Conservation (phyloP, 2,329 filamentous ascomycete species). For the Diaporthe sp. region DNA sequence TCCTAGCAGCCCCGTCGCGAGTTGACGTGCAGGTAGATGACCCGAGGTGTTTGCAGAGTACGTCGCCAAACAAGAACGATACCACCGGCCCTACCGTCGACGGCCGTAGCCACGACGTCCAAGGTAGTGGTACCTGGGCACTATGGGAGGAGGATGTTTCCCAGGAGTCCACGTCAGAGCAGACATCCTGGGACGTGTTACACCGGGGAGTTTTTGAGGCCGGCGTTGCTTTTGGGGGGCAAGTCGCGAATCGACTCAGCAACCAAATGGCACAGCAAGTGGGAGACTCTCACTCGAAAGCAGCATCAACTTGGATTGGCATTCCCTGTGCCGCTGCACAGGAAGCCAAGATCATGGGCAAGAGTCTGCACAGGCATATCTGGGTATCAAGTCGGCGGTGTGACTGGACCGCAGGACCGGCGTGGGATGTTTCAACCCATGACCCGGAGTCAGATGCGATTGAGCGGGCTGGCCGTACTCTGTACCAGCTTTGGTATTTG, state of each 20-base stretch:
- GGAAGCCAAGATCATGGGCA: conserved; percentile 5
- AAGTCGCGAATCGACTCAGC: neutral
- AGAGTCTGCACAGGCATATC: neutral
- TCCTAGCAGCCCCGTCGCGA: neutral
- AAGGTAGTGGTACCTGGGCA: neutral
- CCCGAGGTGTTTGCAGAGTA: conserved; percentile 13
- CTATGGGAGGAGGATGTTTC: neutral
- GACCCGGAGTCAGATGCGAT: conserved; percentile 1
- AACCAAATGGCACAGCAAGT: neutral
- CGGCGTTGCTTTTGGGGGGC: neutral
- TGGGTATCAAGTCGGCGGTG: conserved; percentile 13
- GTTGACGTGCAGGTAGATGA: conserved; percentile 1
- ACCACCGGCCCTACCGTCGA: conserved; percentile 2
- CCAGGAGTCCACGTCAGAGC: neutral
- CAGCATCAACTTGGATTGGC: conserved; percentile 7
- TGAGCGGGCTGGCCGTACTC: conserved; percentile 3
- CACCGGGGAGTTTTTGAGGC: neutral
- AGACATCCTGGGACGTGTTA: conserved; percentile 19
- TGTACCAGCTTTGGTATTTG: conserved; percentile 33
- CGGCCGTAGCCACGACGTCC: neutral
- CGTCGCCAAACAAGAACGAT: neutral
- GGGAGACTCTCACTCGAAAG: conserved; percentile 7
- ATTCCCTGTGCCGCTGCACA: conserved; percentile 2
- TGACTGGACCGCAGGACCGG: neutral
- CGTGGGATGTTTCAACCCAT: conserved; percentile 2